These are phyloP conservation scores for Beauveria australis DNA, from an alignment of 2,329 filamentous ascomycete species.

Conservation along the genomic window DNA sequence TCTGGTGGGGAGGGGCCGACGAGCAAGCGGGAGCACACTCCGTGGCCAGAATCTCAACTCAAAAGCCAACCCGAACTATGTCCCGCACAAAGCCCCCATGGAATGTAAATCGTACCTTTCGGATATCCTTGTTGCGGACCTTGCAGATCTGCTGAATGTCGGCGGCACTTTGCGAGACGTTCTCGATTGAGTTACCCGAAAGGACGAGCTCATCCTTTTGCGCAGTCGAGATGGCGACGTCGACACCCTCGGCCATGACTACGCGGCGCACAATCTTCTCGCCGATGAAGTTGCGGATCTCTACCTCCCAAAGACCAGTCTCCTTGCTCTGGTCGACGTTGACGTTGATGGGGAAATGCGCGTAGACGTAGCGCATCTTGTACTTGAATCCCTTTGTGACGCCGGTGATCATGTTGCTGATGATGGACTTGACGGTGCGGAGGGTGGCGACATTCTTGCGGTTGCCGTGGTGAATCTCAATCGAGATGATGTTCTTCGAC, in stretches of 20 bases:
- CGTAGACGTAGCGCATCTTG: conserved; percentile 99
- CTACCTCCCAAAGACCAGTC: conserved; percentile 80
- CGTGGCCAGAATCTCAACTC: not conserved
- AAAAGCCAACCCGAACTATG: not conserved
- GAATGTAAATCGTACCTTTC: conserved; percentile 61
- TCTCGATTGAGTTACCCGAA: conserved; percentile 89
- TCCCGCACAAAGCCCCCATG: not conserved
- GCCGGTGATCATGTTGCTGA: conserved; percentile 97
- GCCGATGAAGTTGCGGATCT: conserved; percentile 99
- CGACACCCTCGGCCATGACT: conserved; percentile 80
- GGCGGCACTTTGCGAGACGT: conserved; percentile 94
- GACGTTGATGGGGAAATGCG: conserved; percentile 99
- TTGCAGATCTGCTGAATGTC: conserved; percentile 99
- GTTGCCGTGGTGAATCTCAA: conserved; percentile 96
- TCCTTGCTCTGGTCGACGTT: conserved; percentile 96
- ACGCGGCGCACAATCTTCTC: conserved; percentile 98
- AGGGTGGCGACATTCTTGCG: conserved; percentile 98
- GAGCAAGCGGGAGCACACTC: not conserved
- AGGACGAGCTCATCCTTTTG: conserved; percentile 98
- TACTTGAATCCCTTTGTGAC: conserved; percentile 99
- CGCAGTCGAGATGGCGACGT: conserved; percentile 80
- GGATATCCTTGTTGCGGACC: conserved; percentile 99
- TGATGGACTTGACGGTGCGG: conserved; percentile 93
- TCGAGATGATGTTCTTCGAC: conserved; percentile 79
- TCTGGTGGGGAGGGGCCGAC: not conserved